Evolutionary conservation across 495 filamentous ascomycete genomes (phyloP).

Genomic region (Chaetomidium leptoderma): DNA sequence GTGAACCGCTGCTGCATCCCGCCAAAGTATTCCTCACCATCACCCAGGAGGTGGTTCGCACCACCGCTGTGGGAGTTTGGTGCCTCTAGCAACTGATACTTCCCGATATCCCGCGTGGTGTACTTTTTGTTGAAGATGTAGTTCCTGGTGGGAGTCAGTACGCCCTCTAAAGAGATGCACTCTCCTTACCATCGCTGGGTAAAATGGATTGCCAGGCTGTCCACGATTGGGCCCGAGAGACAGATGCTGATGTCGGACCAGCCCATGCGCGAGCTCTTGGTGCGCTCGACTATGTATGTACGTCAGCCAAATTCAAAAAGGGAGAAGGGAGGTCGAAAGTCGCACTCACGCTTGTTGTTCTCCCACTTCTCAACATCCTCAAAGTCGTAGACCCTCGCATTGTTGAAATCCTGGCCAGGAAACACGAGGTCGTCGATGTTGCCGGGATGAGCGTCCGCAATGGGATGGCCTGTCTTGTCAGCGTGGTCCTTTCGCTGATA

Average conservation of each 20-base stretch:
- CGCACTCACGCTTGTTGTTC: constrained; percentile 68
- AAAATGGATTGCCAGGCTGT: constrained; percentile 76
- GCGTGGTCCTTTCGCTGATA: neutral
- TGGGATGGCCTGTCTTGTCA: constrained; percentile 60
- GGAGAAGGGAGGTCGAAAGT: neutral
- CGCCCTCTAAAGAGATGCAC: neutral
- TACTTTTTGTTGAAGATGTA: constrained; percentile 89
- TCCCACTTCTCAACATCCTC: constrained; percentile 78
- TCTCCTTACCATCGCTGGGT: constrained; percentile 65
- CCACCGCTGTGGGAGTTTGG: constrained; percentile 16
- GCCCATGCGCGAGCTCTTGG: constrained; percentile 79
- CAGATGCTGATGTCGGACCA: constrained; percentile 89
- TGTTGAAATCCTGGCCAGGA: constrained; percentile 93
- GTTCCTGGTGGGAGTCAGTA: constrained; percentile 48
- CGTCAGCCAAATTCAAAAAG: constrained; percentile 7
- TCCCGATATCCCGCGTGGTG: constrained; percentile 54
- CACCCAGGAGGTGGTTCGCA: constrained; percentile 19
- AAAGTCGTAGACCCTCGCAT: constrained; percentile 83
- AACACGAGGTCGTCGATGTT: constrained; percentile 73
- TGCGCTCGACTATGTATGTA: constrained; percentile 58
- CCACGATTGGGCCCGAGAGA: constrained; percentile 71
- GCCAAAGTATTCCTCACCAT: constrained; percentile 35
- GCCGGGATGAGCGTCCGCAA: constrained; percentile 79
- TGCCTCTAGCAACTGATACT: constrained; percentile 55
- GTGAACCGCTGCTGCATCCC: constrained; percentile 46